A percentile compares a stretch with the other conserved stretches of the same genome.
Evolutionary conservation across 257 asterid genomes (phyloP).

Genomic region (Gynochthodes officinalis): DNA sequence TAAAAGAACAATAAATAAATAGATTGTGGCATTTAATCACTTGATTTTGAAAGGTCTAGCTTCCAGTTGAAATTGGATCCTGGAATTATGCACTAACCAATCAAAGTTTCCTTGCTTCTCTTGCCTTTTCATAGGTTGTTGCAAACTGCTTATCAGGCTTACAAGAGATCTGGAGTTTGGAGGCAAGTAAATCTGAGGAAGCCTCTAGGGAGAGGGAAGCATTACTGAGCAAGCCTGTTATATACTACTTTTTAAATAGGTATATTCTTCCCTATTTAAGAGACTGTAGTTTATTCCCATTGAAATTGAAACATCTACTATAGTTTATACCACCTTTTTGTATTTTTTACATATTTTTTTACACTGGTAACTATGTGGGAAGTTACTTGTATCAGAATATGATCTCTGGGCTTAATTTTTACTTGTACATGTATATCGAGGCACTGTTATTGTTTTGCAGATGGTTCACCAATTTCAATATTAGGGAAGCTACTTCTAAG

Average conservation of each 20-base stretch:
- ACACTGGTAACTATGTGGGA: not conserved
- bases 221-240: constrained; percentile 75
- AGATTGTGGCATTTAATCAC: not conserved
- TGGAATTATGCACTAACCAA: not conserved
- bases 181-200: constrained; percentile 88
- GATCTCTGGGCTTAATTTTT: not conserved
- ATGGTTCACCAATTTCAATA: not conserved
- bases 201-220: constrained; percentile 81
- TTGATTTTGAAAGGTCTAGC: not conserved
- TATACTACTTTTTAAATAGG: constrained; percentile 92
- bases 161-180: constrained; percentile 95
- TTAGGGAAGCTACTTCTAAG: not conserved
- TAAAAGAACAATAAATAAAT: constrained; percentile 1
- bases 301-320: not conserved
- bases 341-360: not conserved
- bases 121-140: constrained; percentile 59
- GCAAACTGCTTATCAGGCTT: constrained; percentile 84
- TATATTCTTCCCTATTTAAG: constrained; percentile 11
- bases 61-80: not conserved
- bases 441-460: not conserved
- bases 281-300: not conserved
- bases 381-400: not conserved
- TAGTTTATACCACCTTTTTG: too few species aligned
- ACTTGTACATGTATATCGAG: not conserved
- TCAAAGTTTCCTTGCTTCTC: constrained; percentile 2